Evolutionary conservation across 441 rosid genomes (phyloP).

Genomic region (Pelargonium cotyledonis): DNA sequence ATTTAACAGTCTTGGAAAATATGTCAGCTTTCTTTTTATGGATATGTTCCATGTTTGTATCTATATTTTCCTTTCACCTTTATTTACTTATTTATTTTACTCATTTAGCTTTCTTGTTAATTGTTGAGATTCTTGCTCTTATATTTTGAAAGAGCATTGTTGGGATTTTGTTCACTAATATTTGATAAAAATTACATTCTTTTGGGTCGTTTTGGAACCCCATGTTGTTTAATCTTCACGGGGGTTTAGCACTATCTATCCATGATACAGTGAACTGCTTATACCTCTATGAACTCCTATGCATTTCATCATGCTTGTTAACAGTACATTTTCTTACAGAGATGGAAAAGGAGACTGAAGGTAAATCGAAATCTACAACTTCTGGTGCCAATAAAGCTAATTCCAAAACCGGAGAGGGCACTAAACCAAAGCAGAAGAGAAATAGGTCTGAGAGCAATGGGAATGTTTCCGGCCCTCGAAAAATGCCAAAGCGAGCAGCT

Average conservation of each 20-base stretch:
- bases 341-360: constrained; percentile 16
- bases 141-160: neutral
- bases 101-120: neutral
- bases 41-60: neutral
- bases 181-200: neutral
- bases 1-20: neutral
- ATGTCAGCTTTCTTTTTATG: neutral
- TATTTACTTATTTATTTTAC: neutral
- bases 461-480: constrained; percentile 8
- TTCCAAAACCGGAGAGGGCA: constrained; percentile 3
- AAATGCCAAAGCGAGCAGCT: constrained; percentile 31
- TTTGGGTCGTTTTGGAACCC: neutral
- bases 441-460: constrained; percentile 8
- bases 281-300: neutral
- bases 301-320: neutral
- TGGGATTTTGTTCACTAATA: neutral
- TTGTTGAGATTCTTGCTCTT: neutral
- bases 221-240: neutral
- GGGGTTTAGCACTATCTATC: neutral
- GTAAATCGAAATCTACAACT: constrained; percentile 11
- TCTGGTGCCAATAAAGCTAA: constrained; percentile 14
- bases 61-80: neutral
- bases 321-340: constrained; percentile 11
- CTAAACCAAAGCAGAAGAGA: constrained; percentile 21
- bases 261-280: neutral